Base-by-base conservation (phyloP, 805 yeast species). In the Yamadazyma paraphyllophila region DNA sequence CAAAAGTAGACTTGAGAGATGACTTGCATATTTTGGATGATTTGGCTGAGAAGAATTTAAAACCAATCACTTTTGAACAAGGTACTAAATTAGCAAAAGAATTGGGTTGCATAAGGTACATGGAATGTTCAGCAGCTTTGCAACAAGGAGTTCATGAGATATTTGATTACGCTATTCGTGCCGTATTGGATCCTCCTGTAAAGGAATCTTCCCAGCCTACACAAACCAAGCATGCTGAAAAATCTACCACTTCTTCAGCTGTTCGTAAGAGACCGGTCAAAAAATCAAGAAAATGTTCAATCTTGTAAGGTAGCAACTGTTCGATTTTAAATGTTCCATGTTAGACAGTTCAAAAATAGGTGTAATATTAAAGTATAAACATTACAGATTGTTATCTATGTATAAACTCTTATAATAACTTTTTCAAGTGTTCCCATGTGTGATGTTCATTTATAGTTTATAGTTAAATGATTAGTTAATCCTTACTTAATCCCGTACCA, bases 51-150 rank as follows among this genome's bases (percentile, higher is more conserved):
- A 74, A 76, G 52, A 79, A 84, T 33, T 70, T 74, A 51, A 75
- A 76, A 45, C 94, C 94, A 16, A 73, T 90, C 31, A 61, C 83
- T 9, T 60, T 63, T 31, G 67, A 75, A 20, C 88, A 88, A 57
- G 96, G 92, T 30, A 60, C 63, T 34, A 76, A 78, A 52, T 66
- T 85, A 53, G 90, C 94, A 17, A 76, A 78, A 54, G 88, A 85
- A 35, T 70, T 84, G 41, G 85, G 87, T 2, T 85, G 94, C 30
- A 77, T 83, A 52, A 80, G 78, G 41, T 89, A 87, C 63, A 69
- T 86, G 49, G 97, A 90, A 69, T 89, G 96, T 65, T 88, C 96
- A 4, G 96, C 97, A 7, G 85, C 91, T 10, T 84, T 92, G 15
- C 96, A 89, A 66, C 77, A 76, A 44, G 96, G 96, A 12, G 89